Conservation (phyloP, 352 stramenopile species). For the Pythium plurisporium region DNA sequence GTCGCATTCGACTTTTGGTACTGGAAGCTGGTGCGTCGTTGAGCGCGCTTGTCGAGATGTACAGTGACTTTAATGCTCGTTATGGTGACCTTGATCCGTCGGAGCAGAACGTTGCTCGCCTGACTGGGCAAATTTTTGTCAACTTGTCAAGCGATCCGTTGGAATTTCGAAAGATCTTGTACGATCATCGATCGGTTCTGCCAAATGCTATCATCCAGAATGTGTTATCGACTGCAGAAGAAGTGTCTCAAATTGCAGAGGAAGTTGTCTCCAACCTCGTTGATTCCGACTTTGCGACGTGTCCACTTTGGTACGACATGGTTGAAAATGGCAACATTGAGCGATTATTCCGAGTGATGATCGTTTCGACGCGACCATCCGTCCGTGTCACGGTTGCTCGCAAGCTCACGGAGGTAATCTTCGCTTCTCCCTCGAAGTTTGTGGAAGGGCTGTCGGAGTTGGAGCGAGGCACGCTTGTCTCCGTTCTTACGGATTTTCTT, state of each 20-base stretch:
- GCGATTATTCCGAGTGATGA: constrained; percentile 54
- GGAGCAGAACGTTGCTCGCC: constrained; percentile 38
- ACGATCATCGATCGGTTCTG: constrained; percentile 55
- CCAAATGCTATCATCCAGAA: constrained; percentile 58
- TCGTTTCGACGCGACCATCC: constrained; percentile 42
- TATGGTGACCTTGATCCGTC: constrained; percentile 31
- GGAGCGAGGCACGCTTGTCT: constrained; percentile 60
- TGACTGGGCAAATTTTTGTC: constrained; percentile 57
- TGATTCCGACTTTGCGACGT: constrained; percentile 77
- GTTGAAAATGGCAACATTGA: constrained; percentile 62
- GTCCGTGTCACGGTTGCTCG: constrained; percentile 64
- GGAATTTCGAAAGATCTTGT: constrained; percentile 77
- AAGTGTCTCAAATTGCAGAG: constrained; percentile 57
- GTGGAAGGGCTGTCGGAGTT: constrained; percentile 43
- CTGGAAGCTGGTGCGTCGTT: constrained; percentile 54
- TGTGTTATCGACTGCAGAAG: constrained; percentile 43
- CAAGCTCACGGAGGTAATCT: constrained; percentile 79
- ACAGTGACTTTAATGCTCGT: constrained; percentile 37
- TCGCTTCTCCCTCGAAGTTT: constrained; percentile 48
- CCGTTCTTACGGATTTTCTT: constrained; percentile 61
- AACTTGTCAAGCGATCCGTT: constrained; percentile 67
- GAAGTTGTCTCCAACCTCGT: constrained; percentile 74
- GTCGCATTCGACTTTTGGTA: constrained; percentile 64
- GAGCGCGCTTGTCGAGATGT: constrained; percentile 49
- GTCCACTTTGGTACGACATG: constrained; percentile 71